Conservation (phyloP, 2,329 filamentous ascomycete genomes). For the Phialocephala subalpina region DNA sequence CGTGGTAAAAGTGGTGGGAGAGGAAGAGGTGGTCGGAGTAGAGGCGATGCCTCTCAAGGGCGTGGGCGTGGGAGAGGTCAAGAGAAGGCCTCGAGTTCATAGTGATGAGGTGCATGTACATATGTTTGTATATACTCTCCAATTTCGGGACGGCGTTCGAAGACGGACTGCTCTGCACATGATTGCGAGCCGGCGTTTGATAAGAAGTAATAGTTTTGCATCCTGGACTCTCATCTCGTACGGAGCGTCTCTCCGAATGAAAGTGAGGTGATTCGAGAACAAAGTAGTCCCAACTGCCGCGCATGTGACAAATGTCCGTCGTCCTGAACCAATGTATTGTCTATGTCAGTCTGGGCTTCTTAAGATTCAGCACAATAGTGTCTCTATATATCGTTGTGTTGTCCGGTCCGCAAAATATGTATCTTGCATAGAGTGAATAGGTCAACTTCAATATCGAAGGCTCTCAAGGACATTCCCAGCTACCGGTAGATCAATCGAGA, state of each 20-base stretch:
- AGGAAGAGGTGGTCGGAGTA: constrained; percentile 23
- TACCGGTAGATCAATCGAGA: too few relatives aligned
- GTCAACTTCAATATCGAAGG: too few relatives aligned
- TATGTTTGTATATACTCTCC: constrained; percentile 15
- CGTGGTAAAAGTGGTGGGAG: constrained; percentile 18
- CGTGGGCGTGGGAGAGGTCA: constrained; percentile 21
- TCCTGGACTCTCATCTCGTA: too few relatives aligned
- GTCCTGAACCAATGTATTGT: too few relatives aligned
- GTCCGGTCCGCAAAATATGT: not conserved
- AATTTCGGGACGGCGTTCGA: constrained; percentile 17
- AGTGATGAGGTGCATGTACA: constrained; percentile 9
- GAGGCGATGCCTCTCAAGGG: constrained; percentile 16
- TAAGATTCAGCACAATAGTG: not conserved
- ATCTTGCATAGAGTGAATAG: not conserved
- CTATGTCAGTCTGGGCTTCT: not conserved
- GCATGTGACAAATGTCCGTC: too few relatives aligned
- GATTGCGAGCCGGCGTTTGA: constrained; percentile 19
- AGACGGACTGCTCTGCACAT: constrained; percentile 22
- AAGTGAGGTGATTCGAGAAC: too few relatives aligned
- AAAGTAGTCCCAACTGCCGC: too few relatives aligned
- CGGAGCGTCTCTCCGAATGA: too few relatives aligned
- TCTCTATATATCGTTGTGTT: not conserved
- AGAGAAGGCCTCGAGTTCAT: constrained; percentile 15
- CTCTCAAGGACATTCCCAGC: too few relatives aligned
- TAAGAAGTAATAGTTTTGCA: not conserved